Evolutionary conservation across 2,329 filamentous ascomycete genomes (phyloP).

Genomic region (Phialophora macrospora): DNA sequence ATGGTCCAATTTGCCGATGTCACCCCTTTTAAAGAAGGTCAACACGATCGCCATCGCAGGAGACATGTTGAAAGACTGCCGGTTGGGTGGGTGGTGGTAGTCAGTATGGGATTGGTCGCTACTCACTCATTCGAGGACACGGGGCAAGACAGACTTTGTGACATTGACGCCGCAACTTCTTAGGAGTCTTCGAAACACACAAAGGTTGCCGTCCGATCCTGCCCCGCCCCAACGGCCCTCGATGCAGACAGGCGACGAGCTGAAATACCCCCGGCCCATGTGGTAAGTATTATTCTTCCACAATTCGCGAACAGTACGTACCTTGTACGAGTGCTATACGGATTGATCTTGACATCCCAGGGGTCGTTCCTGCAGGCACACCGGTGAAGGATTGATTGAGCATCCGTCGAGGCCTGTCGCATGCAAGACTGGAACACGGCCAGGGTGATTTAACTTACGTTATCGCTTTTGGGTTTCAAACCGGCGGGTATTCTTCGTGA

Average conservation of each 20-base stretch:
- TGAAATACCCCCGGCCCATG: neutral
- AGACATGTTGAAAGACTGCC: neutral
- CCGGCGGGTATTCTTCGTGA: neutral
- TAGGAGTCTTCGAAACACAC: neutral
- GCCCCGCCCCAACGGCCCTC: neutral
- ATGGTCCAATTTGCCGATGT: neutral
- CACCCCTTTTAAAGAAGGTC: neutral
- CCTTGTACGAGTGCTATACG: neutral
- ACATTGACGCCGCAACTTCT: neutral
- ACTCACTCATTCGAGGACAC: neutral
- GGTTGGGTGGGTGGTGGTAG: neutral
- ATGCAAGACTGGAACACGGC: slow-evolving; percentile 2
- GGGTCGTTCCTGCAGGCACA: slow-evolving; percentile 1
- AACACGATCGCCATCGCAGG: neutral
- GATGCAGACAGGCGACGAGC: neutral
- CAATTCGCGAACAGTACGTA: neutral
- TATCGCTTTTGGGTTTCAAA: neutral
- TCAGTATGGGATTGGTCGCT: neutral
- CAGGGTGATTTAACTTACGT: neutral
- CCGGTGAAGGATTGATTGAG: neutral
- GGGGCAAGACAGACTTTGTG: neutral
- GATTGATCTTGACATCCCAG: neutral
- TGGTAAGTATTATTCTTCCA: neutral
- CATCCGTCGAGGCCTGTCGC: neutral
- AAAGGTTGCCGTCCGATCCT: neutral